A percentile compares a stretch with the other conserved stretches of the same genome.
These are phyloP conservation scores for Strobilomyces dryophilus DNA, from an alignment of 768 basidiomycete genomes.

Conservation along the genomic window DNA sequence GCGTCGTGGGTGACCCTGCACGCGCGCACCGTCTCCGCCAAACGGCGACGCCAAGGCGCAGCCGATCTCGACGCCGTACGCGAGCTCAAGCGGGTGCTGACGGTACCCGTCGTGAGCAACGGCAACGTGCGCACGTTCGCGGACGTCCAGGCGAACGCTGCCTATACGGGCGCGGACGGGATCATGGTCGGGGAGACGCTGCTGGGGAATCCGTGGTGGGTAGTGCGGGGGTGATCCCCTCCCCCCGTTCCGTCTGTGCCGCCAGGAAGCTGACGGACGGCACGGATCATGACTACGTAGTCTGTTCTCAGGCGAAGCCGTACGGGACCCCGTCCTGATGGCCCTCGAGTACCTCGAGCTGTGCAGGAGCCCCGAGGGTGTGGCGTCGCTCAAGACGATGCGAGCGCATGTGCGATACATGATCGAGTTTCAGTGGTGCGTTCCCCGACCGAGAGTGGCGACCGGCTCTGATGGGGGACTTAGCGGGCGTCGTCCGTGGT, in stretches of 20 bases:
- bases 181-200: constrained; percentile 81
- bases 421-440: constrained; percentile 65
- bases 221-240: background rate
- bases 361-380: constrained; percentile 49
- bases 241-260: too few relatives aligned
- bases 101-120: constrained; percentile 67
- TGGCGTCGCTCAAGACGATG: constrained; percentile 45
- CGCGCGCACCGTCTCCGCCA: constrained; percentile 67
- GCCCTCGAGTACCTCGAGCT: constrained; percentile 67
- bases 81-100: constrained; percentile 46
- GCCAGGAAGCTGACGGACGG: background rate
- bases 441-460: background rate
- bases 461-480: background rate
- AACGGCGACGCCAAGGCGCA: constrained; percentile 64
- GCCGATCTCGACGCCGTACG: constrained; percentile 64
- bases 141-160: constrained; percentile 53
- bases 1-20: constrained; percentile 72
- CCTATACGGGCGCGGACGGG: constrained; percentile 62
- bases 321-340: constrained; percentile 63
- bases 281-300: constrained; percentile 30
- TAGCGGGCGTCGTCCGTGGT: constrained; percentile 52
- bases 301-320: constrained; percentile 46
- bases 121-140: constrained; percentile 66
- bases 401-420: constrained; percentile 68
- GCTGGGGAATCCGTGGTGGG: constrained; percentile 69